Conservation (phyloP, 1,139 yeast genomes). For the Kodamaea fungicola region DNA sequence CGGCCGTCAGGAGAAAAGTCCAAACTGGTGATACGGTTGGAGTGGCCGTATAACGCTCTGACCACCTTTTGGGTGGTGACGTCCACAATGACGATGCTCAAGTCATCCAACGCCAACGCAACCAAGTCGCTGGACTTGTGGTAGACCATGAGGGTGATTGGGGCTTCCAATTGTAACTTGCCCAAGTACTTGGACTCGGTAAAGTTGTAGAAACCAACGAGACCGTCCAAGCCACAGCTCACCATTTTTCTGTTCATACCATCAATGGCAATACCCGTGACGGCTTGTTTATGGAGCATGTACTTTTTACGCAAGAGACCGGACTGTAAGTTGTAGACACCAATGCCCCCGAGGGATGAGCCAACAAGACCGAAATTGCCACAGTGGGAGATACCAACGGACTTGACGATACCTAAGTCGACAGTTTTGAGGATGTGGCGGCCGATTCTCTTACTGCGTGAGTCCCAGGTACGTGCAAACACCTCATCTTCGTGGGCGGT, state of each 20-base stretch:
- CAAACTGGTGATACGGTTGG: constrained; percentile 80
- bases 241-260: constrained; percentile 88
- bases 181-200: constrained; percentile 67
- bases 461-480: constrained; percentile 91
- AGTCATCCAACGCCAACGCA: constrained; percentile 84
- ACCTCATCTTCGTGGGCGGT: constrained; percentile 85
- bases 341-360: constrained; percentile 86
- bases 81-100: constrained; percentile 81
- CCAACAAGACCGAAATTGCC: constrained; percentile 95
- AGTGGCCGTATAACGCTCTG: constrained; percentile 87
- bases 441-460: constrained; percentile 80
- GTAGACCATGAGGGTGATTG: constrained; percentile 72
- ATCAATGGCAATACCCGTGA: constrained; percentile 87
- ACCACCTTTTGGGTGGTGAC: constrained; percentile 76
- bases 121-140: constrained; percentile 81
- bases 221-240: constrained; percentile 84
- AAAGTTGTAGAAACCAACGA: constrained; percentile 85
- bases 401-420: constrained; percentile 78
- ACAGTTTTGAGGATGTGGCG: constrained; percentile 64
- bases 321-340: constrained; percentile 86
- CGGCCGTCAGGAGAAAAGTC: constrained; percentile 96
- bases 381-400: constrained; percentile 82
- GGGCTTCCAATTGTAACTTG: constrained; percentile 65
- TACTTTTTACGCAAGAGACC: constrained; percentile 70
- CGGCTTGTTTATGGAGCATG: constrained; percentile 70